phyloP scores from a whole-genome alignment of 1,284 basidiomycete species.

The Testicularia cyperi region DNA sequence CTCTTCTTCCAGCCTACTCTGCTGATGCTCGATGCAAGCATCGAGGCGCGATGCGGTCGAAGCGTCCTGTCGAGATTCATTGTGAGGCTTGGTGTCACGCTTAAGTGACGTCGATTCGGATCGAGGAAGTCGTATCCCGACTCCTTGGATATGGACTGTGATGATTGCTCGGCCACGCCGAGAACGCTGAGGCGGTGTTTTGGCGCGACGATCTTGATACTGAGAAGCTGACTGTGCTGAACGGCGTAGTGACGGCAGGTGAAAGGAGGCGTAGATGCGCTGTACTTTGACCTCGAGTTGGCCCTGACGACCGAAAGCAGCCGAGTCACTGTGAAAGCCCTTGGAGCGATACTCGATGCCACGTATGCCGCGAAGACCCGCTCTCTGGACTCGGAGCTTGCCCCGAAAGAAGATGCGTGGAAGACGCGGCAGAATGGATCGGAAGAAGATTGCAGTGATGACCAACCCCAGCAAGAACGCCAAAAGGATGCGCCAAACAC shows the following conservation, averaged over 20 bases:
- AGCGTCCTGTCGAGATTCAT: background rate
- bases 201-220: background rate
- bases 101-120: background rate
- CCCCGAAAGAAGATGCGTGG: conserved; percentile 46
- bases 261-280: conserved; percentile 34
- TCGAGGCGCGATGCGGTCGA: too few species aligned
- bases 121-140: conserved; percentile 38
- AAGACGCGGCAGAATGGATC: conserved; percentile 43
- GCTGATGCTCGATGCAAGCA: background rate
- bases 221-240: background rate
- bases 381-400: conserved; percentile 36
- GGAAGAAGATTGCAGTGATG: conserved; percentile 43
- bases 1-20: conserved; percentile 9
- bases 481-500: conserved; percentile 7
- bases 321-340: conserved; percentile 34
- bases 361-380: conserved; percentile 44
- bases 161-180: conserved; percentile 20
- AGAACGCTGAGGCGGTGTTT: conserved; percentile 5
- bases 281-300: conserved; percentile 38
- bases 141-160: conserved; percentile 46
- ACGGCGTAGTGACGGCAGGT: conserved; percentile 9
- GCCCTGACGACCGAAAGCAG: conserved; percentile 14
- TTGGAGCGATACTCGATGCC: conserved; percentile 49
- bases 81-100: background rate
- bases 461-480: conserved; percentile 20